A percentile compares a stretch with the other conserved stretches of the same genome.
Evolutionary conservation across 495 filamentous ascomycete species (phyloP).

Genomic region (Ramalina intermedia): DNA sequence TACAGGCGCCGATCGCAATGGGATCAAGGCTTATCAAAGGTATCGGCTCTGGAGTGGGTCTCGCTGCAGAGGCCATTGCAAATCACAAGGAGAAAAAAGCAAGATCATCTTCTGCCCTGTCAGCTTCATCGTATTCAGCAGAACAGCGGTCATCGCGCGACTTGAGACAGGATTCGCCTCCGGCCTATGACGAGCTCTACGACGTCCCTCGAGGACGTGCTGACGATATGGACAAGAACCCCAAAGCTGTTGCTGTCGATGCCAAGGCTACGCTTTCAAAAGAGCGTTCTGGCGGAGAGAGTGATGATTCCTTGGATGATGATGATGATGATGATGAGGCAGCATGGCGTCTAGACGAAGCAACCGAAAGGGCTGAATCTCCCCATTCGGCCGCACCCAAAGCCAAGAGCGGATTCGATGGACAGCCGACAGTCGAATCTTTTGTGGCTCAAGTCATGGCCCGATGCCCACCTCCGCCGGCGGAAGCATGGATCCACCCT

Average conservation of each 20-base stretch:
- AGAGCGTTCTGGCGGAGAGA: no score
- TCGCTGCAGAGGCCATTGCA: conserved; percentile 5
- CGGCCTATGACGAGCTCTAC: not conserved
- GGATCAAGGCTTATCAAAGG: no score
- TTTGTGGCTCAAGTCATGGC: conserved; percentile 8
- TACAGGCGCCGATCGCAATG: no score
- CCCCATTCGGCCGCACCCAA: not conserved
- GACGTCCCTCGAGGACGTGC: not conserved
- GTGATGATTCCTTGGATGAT: not conserved
- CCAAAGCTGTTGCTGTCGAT: no score
- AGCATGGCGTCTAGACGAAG: conserved; percentile 11
- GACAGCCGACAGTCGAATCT: conserved; percentile 12
- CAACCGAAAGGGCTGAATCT: not conserved
- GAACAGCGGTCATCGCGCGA: not conserved
- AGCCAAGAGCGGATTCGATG: not conserved
- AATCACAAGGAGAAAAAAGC: conserved; percentile 2
- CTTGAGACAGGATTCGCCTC: not conserved
- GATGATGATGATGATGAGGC: not conserved
- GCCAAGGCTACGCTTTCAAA: no score
- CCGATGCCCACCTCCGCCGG: conserved; percentile 4
- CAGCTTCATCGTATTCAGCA: not conserved
- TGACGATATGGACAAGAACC: not conserved
- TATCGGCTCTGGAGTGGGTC: conserved; percentile 4
- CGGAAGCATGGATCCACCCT: not conserved
- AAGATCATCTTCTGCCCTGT: not conserved